A percentile compares a stretch with the other conserved stretches of the same genome.
These are phyloP conservation scores for Gautieria morchelliformis DNA, from an alignment of 768 basidiomycete species.

Conservation along the genomic window DNA sequence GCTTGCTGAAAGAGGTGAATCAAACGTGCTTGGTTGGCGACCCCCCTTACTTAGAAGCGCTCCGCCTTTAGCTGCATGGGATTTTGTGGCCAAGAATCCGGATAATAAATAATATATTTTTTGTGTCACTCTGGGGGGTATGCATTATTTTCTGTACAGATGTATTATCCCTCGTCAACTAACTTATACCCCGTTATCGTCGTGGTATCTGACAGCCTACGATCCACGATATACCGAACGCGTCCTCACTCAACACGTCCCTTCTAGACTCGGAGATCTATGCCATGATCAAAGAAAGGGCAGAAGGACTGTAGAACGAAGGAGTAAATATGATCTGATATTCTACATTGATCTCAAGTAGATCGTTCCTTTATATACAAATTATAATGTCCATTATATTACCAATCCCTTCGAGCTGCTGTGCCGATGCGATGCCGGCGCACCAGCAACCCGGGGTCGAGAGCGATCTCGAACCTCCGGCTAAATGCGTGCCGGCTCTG, in stretches of 20 bases:
- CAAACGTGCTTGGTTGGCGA: neutral
- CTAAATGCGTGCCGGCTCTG: too few species aligned
- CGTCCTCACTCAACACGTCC: slow-evolving; percentile 30
- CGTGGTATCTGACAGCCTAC: slow-evolving; percentile 15
- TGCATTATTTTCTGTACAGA: neutral
- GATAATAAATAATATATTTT: too few species aligned
- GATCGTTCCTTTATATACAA: too few species aligned
- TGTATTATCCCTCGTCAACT: too few species aligned
- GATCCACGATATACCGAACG: slow-evolving; percentile 27
- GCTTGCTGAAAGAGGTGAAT: slow-evolving; percentile 19
- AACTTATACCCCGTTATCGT: neutral
- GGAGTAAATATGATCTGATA: too few species aligned
- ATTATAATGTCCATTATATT: too few species aligned
- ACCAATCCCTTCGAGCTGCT: too few species aligned
- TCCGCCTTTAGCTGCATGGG: slow-evolving; percentile 39
- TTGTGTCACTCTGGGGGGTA: neutral
- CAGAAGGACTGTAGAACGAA: too few species aligned
- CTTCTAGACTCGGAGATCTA: slow-evolving; percentile 10
- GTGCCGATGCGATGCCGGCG: too few species aligned
- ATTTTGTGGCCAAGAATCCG: slow-evolving; percentile 28
- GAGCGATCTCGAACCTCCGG: too few species aligned
- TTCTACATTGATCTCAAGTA: too few species aligned
- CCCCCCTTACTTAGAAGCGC: neutral
- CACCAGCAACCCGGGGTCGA: too few species aligned
- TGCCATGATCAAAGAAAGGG: neutral